Evolutionary conservation across 169 alveolate genomes (phyloP), one percentile per base, ranked within the genome.

Genomic region (Plasmodium yoelii): DNA sequence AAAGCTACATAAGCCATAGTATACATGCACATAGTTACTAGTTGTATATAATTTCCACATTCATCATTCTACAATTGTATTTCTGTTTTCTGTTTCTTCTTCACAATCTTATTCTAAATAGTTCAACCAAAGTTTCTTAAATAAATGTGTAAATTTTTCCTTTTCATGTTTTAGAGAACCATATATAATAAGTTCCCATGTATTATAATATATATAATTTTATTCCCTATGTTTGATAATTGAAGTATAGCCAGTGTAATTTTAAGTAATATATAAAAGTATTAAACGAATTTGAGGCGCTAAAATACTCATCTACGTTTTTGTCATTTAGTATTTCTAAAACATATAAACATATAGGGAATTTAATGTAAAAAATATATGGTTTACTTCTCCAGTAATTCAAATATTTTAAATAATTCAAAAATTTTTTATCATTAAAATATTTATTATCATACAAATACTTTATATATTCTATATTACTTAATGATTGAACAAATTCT

Each of bases 401-500:
- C 47, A 93, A 82, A 91, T 93, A 93, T 59, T 73, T 72, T 24
- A 93, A 64, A 69, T 93, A 93, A 26, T 92, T 93, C 28, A 92
- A 39, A 74, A 93, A 93, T 12, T 89, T 63, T 53, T 90, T 69
- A 65, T 93, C 95, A 19, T 90, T 87, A 72, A 93, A 93, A 53
- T 92, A 93, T 15, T 94, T 94, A 10, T 59, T 73, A 8, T 87
- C 90, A 47, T 92, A 61, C 18, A 93, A 70, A 73, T 73, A 72
- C 44, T 92, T 91, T 46, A 93, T 75, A 57, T 93, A 93, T 47
- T 92, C 93, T 51, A 93, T 92, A 57, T 93, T 90, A 24, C 92
- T 87, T 60, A 93, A 87, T 42, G 95, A 92, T 67, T 93, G 96
- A n/a, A 93, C 94, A 64, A 93, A 93, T 60, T 93, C 96, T 1